These are phyloP conservation scores for Pseudoperonospora humuli DNA, from an alignment of 352 stramenopile genomes.

Conservation along the genomic window DNA sequence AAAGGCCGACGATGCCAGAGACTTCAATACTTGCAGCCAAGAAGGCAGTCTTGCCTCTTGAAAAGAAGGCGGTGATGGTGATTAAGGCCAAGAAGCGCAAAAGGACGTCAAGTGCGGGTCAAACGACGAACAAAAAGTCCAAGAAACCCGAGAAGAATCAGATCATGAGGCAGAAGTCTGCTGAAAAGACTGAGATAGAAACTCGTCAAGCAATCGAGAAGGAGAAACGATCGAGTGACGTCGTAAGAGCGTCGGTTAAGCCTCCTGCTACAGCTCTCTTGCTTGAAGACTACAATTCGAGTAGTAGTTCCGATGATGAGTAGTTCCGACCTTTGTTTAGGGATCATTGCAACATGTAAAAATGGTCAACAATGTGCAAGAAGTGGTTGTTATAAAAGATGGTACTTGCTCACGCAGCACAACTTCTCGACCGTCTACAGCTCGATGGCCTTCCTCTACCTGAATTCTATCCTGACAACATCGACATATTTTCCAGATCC, in stretches of 20 bases:
- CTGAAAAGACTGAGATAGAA: not conserved
- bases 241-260: not conserved
- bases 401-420: slow-evolving; percentile 6
- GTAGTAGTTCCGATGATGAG: slow-evolving; percentile 37
- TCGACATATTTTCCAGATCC: slow-evolving; percentile 1
- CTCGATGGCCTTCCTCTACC: slow-evolving; percentile 8
- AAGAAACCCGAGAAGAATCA: too few relatives aligned
- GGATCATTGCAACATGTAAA: too few relatives aligned
- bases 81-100: slow-evolving; percentile 44
- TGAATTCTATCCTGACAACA: slow-evolving; percentile 21
- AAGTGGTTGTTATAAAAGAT: not conserved
- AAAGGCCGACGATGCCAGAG: slow-evolving; percentile 27
- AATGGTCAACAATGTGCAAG: slow-evolving; percentile 15
- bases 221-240: not conserved
- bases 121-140: slow-evolving; percentile 1
- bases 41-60: not conserved
- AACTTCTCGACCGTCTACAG: too few relatives aligned
- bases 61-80: slow-evolving; percentile 23
- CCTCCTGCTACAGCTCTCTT: slow-evolving; percentile 11
- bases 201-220: not conserved
- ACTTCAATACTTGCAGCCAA: slow-evolving; percentile 9
- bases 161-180: not conserved
- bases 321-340: too few relatives aligned
- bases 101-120: slow-evolving; percentile 3
- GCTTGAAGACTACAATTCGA: slow-evolving; percentile 51